Conservation (phyloP, 352 stramenopile species). For the Phytophthora rubi region DNA sequence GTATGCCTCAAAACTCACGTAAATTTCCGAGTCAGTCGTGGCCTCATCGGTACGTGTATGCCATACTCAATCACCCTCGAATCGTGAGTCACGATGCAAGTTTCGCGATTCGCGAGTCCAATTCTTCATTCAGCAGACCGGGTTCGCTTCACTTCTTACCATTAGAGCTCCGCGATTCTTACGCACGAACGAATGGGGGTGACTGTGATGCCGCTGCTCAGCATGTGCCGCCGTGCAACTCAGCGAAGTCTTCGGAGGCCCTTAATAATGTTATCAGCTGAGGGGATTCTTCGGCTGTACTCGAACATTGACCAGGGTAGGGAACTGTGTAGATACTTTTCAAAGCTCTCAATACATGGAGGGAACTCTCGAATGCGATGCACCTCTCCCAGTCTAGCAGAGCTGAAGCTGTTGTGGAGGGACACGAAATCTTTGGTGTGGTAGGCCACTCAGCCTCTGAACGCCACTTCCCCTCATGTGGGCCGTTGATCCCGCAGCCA, state of each 20-base stretch:
- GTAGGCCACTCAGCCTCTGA: not conserved
- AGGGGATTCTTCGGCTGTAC: too few species aligned
- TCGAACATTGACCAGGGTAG: too few species aligned
- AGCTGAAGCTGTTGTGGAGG: not conserved
- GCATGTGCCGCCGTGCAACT: not conserved
- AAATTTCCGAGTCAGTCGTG: too few species aligned
- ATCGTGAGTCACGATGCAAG: too few species aligned
- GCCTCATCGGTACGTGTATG: too few species aligned
- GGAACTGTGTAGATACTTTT: not conserved
- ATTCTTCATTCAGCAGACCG: not conserved
- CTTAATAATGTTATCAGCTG: not conserved
- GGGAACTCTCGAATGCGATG: not conserved
- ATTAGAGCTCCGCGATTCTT: too few species aligned
- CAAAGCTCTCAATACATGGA: not conserved
- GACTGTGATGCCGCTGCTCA: not conserved
- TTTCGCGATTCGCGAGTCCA: not conserved
- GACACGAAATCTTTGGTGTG: not conserved
- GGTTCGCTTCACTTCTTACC: too few species aligned
- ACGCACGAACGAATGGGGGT: too few species aligned
- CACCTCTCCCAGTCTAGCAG: not conserved
- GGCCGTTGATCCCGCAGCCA: not conserved
- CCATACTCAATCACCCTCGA: too few species aligned
- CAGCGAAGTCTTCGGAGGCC: constrained; percentile 7
- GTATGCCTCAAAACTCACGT: too few species aligned
- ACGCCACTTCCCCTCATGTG: not conserved